A percentile compares a stretch with the other conserved stretches of the same genome.
Conservation (phyloP, 2,329 filamentous ascomycete species). For the Fusarium sp. region DNA sequence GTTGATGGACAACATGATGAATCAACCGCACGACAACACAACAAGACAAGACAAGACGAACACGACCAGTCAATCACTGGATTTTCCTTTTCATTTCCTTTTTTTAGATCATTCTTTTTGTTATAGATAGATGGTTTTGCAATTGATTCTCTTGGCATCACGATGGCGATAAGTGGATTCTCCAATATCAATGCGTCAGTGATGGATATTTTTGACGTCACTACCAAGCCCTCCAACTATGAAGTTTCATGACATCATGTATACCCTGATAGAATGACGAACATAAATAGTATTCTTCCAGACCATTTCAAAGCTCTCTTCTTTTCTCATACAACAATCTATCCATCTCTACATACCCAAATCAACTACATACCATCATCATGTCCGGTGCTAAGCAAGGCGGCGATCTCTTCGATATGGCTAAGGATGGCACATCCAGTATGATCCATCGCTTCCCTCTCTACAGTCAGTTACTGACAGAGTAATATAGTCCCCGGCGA, state of each 20-base stretch:
- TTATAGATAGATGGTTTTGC: fast-evolving
- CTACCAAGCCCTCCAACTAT: not conserved
- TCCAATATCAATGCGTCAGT: conserved; percentile 28
- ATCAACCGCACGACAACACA: not conserved
- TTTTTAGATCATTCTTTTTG: fast-evolving
- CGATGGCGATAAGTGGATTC: not conserved
- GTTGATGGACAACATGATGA: not conserved
- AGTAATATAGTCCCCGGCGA: not conserved
- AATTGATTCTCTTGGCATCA: fast-evolving
- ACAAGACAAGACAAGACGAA: not conserved
- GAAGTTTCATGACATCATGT: conserved; percentile 26
- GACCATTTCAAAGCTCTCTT: fast-evolving
- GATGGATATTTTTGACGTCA: conserved; percentile 21
- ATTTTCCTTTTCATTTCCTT: not conserved
- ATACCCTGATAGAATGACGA: not conserved
- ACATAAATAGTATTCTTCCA: not conserved
- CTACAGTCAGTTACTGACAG: no score
- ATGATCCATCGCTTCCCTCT: no score
- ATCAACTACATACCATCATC: fast-evolving
- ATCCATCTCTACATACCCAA: fast-evolving
- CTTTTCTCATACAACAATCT: no score
- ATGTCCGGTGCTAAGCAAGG: conserved; percentile 30
- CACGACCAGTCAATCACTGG: not conserved
- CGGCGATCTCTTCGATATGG: conserved; percentile 30
- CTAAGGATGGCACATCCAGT: conserved; percentile 30